These are phyloP conservation scores for Fusarium ramigenum DNA, from an alignment of 2,329 filamentous ascomycete genomes.

Conservation along the genomic window DNA sequence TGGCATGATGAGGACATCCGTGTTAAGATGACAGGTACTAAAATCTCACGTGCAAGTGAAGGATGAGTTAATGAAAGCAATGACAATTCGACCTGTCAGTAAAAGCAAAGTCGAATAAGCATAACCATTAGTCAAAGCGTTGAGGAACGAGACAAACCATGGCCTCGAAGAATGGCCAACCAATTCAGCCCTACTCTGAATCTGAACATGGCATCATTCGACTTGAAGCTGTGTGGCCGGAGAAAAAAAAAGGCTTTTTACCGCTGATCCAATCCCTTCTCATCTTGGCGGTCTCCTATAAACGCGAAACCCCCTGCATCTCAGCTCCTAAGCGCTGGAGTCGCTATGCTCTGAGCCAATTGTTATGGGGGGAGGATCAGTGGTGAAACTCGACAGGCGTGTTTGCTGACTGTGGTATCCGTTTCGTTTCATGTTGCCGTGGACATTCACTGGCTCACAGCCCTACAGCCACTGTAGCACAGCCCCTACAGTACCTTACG, in stretches of 20 bases:
- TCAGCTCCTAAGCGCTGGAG: slow-evolving; percentile 1
- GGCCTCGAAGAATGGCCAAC: slow-evolving; percentile 44
- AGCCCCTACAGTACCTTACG: slow-evolving; percentile 10
- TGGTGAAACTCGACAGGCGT: slow-evolving; percentile 14
- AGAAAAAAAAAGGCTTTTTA: neutral
- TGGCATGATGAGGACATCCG: neutral
- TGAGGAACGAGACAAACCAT: neutral
- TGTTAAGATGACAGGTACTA: slow-evolving; percentile 6
- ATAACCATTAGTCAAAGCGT: neutral
- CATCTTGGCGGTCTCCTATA: slow-evolving; percentile 14
- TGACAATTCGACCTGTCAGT: neutral
- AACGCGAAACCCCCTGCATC: slow-evolving; percentile 20
- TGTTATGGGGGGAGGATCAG: neutral
- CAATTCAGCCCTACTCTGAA: slow-evolving; percentile 16
- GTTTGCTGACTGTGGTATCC: slow-evolving; percentile 1
- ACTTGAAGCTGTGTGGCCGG: neutral
- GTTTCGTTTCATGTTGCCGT: slow-evolving; percentile 27
- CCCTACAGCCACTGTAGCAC: slow-evolving; percentile 18
- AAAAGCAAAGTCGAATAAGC: neutral
- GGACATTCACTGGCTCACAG: slow-evolving; percentile 2
- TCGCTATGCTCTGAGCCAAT: neutral
- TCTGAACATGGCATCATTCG: neutral
- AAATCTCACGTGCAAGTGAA: slow-evolving; percentile 12
- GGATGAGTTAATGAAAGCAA: neutral
- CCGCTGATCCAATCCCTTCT: slow-evolving; percentile 15